phyloP scores from a whole-genome alignment of 371 early-diverging fungal species.

The Zychaea mexicana region DNA sequence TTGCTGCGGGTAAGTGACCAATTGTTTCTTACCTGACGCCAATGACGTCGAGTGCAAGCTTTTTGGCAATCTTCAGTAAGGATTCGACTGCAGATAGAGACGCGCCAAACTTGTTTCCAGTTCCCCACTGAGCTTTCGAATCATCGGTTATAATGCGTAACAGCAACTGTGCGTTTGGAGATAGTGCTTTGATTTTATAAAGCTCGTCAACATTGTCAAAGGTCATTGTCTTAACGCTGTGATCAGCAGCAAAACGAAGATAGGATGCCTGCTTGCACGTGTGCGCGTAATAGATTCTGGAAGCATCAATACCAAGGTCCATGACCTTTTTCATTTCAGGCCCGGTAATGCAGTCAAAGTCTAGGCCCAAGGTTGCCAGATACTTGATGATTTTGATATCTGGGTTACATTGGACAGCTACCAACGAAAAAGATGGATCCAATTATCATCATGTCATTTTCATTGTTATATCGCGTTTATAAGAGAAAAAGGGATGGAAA shows the following conservation, averaged over 20 bases:
- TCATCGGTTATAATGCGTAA: constrained; percentile 96
- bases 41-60: constrained; percentile 81
- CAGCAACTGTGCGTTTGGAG: constrained; percentile 85
- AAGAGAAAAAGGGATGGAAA: background rate
- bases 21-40: constrained; percentile 86
- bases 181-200: constrained; percentile 81
- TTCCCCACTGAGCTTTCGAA: constrained; percentile 85
- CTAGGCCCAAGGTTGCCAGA: constrained; percentile 84
- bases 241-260: constrained; percentile 79
- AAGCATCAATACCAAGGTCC: constrained; percentile 74
- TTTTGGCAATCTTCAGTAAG: constrained; percentile 75
- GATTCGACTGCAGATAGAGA: constrained; percentile 64
- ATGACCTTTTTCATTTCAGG: constrained; percentile 87
- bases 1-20: too few relatives aligned
- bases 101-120: constrained; percentile 97
- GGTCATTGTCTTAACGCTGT: constrained; percentile 89
- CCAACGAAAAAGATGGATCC: too few relatives aligned
- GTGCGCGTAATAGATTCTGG: constrained; percentile 93
- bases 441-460: too few relatives aligned
- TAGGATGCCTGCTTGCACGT: constrained; percentile 96
- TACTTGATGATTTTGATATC: constrained; percentile 83
- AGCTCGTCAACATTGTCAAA: constrained; percentile 98
- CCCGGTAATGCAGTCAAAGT: constrained; percentile 92
- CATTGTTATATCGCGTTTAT: background rate
- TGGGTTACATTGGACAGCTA: constrained; percentile 96